Conservation (phyloP, 306 rosid genomes). For the Astragalus glycyphyllos region DNA sequence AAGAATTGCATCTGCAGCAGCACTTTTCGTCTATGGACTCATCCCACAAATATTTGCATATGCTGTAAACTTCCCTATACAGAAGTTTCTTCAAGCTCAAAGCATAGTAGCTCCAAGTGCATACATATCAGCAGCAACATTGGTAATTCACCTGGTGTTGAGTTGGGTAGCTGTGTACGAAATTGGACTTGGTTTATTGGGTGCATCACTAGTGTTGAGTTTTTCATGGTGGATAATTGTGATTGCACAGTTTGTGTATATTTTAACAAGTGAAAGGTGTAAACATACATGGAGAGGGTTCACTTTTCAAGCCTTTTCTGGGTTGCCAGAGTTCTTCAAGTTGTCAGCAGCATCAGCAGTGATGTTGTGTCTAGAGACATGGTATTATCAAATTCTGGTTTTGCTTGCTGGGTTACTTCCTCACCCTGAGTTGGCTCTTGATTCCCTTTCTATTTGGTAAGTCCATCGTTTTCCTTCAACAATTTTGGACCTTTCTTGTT, state of each 20-base stretch:
- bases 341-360: slow-evolving; percentile 78
- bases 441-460: slow-evolving; percentile 79
- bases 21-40: slow-evolving; percentile 71
- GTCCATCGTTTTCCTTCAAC: not conserved
- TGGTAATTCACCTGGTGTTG: slow-evolving; percentile 53
- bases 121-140: slow-evolving; percentile 64
- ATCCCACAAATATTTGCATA: slow-evolving; percentile 88
- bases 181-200: slow-evolving; percentile 65
- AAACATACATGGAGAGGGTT: slow-evolving; percentile 70
- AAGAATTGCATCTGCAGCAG: slow-evolving; percentile 59
- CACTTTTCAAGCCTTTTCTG: slow-evolving; percentile 54
- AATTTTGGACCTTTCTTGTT: too few relatives aligned
- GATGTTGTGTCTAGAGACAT: slow-evolving; percentile 78
- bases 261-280: slow-evolving; percentile 66
- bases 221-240: slow-evolving; percentile 87
- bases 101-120: slow-evolving; percentile 88
- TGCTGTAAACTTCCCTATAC: slow-evolving; percentile 77
- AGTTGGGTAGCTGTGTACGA: slow-evolving; percentile 65
- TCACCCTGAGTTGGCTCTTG: slow-evolving; percentile 74
- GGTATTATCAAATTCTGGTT: slow-evolving; percentile 82
- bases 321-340: slow-evolving; percentile 62
- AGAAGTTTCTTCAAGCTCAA: slow-evolving; percentile 81
- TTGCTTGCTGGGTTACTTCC: slow-evolving; percentile 75
- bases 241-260: slow-evolving; percentile 67
- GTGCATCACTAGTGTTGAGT: slow-evolving; percentile 70